phyloP scores from a whole-genome alignment of 2,329 filamentous ascomycete genomes.

The Ciborinia camelliae region DNA sequence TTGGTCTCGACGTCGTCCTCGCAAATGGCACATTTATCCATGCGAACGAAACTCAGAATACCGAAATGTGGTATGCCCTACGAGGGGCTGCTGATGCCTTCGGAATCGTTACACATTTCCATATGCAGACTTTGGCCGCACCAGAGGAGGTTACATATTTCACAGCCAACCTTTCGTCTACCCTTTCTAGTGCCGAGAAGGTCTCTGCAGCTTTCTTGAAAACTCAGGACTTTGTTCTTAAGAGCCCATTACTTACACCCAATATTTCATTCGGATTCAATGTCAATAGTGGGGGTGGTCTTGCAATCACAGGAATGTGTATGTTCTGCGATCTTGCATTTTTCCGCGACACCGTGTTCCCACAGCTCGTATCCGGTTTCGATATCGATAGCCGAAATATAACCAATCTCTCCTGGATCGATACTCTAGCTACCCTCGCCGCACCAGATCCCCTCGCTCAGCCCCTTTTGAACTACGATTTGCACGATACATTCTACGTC shows the following conservation, averaged over 20 bases:
- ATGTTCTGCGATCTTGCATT: slow-evolving; percentile 38
- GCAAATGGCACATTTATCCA: slow-evolving; percentile 34
- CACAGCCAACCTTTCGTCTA: slow-evolving; percentile 23
- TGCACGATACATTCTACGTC: slow-evolving; percentile 43
- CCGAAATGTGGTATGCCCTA: slow-evolving; percentile 37
- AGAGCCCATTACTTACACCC: slow-evolving; percentile 41
- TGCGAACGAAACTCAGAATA: slow-evolving; percentile 26
- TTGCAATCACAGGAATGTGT: slow-evolving; percentile 42
- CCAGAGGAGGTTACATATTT: slow-evolving; percentile 35
- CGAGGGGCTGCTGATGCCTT: slow-evolving; percentile 39
- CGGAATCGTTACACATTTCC: slow-evolving; percentile 38
- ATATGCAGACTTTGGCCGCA: slow-evolving; percentile 37
- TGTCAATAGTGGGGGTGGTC: slow-evolving; percentile 38
- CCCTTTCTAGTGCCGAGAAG: slow-evolving; percentile 24
- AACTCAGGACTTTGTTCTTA: slow-evolving; percentile 42
- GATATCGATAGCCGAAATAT: slow-evolving; percentile 30
- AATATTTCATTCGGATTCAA: slow-evolving; percentile 44
- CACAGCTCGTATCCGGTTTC: slow-evolving; percentile 41
- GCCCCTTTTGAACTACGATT: slow-evolving; percentile 39
- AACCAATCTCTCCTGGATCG: slow-evolving; percentile 36
- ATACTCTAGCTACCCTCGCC: slow-evolving; percentile 34
- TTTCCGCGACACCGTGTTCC: slow-evolving; percentile 41
- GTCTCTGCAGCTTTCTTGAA: slow-evolving; percentile 38
- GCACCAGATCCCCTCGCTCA: slow-evolving; percentile 24
- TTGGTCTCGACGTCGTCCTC: slow-evolving; percentile 45